Conservation (phyloP, 495 filamentous ascomycete species). For the Hypoxylon crocopeplum region DNA sequence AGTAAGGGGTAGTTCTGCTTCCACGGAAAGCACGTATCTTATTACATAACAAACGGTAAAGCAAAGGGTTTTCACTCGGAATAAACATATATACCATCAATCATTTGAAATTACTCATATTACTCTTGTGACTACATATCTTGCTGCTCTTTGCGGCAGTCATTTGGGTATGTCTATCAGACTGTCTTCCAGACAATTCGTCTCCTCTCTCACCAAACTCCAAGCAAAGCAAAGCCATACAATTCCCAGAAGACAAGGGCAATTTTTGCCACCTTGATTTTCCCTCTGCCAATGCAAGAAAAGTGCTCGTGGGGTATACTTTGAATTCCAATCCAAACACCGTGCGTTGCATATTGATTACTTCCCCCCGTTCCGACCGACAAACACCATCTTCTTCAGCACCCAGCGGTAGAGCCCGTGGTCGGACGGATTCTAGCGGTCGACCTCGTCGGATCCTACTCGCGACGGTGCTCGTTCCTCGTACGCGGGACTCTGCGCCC, state of each 20-base stretch:
- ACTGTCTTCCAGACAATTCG: not conserved
- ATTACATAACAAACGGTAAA: too few species aligned
- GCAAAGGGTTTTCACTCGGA: too few species aligned
- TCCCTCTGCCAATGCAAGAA: slow-evolving; percentile 20
- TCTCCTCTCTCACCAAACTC: slow-evolving; percentile 8
- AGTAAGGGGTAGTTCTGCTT: too few species aligned
- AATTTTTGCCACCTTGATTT: not conserved
- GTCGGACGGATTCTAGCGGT: slow-evolving; percentile 20
- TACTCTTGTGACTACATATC: not conserved
- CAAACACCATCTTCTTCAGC: not conserved
- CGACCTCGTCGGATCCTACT: not conserved
- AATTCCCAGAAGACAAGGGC: too few species aligned
- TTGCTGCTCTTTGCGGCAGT: not conserved
- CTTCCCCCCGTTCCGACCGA: not conserved
- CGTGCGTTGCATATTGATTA: not conserved
- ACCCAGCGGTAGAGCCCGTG: not conserved
- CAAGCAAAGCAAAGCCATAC: too few species aligned
- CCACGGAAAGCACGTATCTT: too few species aligned
- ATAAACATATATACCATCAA: too few species aligned
- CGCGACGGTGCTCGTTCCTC: slow-evolving; percentile 25
- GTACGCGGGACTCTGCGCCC: slow-evolving; percentile 21
- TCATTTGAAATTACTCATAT: not conserved
- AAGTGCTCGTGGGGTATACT: slow-evolving; percentile 26
- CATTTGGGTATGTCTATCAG: slow-evolving; percentile 11
- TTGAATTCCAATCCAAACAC: not conserved